phyloP scores from a whole-genome alignment of 176 grass and related monocot genomes.

The Lolium rigidum region DNA sequence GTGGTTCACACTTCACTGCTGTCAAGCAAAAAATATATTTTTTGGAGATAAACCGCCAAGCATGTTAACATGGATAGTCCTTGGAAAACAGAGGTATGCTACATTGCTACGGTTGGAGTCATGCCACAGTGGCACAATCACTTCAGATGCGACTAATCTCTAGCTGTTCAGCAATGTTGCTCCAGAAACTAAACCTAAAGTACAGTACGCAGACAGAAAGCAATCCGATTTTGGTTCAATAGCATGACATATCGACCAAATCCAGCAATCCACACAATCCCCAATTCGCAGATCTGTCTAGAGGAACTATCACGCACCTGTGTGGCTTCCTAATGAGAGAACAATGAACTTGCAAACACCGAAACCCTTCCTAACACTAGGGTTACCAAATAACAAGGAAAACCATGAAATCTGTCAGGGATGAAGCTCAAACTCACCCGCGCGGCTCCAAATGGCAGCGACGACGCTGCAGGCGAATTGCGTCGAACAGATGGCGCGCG shows the following conservation, averaged over 20 bases:
- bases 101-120: neutral
- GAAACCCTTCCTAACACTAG: neutral
- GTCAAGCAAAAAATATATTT: neutral
- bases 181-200: neutral
- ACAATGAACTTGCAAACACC: neutral
- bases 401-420: neutral
- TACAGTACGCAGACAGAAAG: neutral
- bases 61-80: neutral
- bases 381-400: neutral
- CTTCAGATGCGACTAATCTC: neutral
- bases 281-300: slow-evolving; percentile 11
- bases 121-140: neutral
- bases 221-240: neutral
- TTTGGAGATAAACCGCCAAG: neutral
- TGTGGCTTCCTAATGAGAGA: neutral
- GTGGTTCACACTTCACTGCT: neutral
- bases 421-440: slow-evolving; percentile 17
- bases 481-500: slow-evolving; percentile 26
- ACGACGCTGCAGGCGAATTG: slow-evolving; percentile 6
- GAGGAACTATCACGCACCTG: neutral
- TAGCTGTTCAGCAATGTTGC: neutral
- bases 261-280: neutral
- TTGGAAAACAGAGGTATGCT: neutral
- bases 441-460: neutral
- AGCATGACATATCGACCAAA: neutral